Evolutionary conservation across 2,329 filamentous ascomycete species (phyloP), one percentile per base, ranked within the genome.

Genomic region (Xylaria sp.): DNA sequence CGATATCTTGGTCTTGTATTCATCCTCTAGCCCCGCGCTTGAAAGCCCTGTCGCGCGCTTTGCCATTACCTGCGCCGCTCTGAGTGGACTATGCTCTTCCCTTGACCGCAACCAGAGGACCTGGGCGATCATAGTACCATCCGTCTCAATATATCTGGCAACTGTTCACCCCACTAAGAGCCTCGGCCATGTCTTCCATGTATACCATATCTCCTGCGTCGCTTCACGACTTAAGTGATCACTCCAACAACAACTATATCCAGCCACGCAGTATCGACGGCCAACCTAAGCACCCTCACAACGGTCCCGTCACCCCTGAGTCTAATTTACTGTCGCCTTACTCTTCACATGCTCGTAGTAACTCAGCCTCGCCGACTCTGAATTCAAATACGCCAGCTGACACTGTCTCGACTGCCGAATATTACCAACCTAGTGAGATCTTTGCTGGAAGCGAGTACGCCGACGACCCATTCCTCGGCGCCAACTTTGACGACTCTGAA

Each of bases 401-500:
- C 67, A 86, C 85, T 14, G 77, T 82, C 59, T 83, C 83, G 2
- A 82, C 79, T 27, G 75, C 82, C 51, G 84, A 83, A 69, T 79
- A 84, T 70, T 86, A 85, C 70, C 84, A 84, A 71, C 76, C 83
- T 3, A 86, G 83, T 73, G 85, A 83, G 19, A 82, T 79, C 42
- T 70, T 68, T 47, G 58, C 66, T 71, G 79, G 80, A 69, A 81
- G 83, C 73, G 86, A 84, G 36, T 70, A 76, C 51, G 73, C 79
- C 57, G 81, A 83, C 65, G 85, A 88, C 70, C 82, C 84, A 14
- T 86, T 86, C 78, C 85, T 85, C 64, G 83, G 83, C 63, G 79
- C 82, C 67, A 79, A 86, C 76, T 86, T 87, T 69, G 79, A 79
- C 75, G 76, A 80, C 69, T 54, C 53, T 27, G 53, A 66, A 55